Conservation (phyloP, 1,284 basidiomycete species). For the Microstroma glucosiphilum region DNA sequence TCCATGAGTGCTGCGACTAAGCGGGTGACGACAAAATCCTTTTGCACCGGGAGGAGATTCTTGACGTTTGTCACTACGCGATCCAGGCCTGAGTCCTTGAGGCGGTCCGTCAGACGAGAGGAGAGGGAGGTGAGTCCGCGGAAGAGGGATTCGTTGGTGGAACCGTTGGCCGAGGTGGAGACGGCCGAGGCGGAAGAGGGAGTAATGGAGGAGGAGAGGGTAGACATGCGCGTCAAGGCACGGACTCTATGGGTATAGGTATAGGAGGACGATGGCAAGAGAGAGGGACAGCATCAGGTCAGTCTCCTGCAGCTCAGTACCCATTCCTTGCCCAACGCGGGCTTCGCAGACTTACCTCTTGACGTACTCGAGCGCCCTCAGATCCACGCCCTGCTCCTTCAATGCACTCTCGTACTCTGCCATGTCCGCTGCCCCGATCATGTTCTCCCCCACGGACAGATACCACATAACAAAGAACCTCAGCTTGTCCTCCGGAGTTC, state of each 20-base stretch:
- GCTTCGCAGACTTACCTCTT: too few relatives aligned
- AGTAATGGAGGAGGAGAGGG: constrained; percentile 73
- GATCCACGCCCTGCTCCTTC: constrained; percentile 58
- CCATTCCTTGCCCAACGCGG: too few relatives aligned
- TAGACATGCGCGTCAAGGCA: constrained; percentile 90
- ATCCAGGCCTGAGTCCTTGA: constrained; percentile 87
- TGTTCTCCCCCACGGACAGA: constrained; percentile 62
- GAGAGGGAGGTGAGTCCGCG: constrained; percentile 79
- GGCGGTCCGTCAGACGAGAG: constrained; percentile 62
- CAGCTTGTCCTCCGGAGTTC: constrained; percentile 66
- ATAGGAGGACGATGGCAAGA: too few relatives aligned
- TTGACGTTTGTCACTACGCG: constrained; percentile 96
- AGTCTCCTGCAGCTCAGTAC: too few relatives aligned
- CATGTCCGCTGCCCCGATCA: constrained; percentile 69
- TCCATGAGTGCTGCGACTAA: constrained; percentile 96
- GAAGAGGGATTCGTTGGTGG: constrained; percentile 62
- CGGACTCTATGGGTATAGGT: constrained; percentile 61
- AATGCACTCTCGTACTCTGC: constrained; percentile 64
- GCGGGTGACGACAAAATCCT: constrained; percentile 84
- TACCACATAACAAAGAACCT: constrained; percentile 91
- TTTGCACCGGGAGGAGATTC: constrained; percentile 92
- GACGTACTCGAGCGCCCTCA: constrained; percentile 88
- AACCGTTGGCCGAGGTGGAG: not conserved
- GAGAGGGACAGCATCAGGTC: too few relatives aligned
- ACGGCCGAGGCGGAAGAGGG: constrained; percentile 34